Base-by-base conservation (phyloP, 352 stramenopile species). In the Phytophthora niederhauseri region DNA sequence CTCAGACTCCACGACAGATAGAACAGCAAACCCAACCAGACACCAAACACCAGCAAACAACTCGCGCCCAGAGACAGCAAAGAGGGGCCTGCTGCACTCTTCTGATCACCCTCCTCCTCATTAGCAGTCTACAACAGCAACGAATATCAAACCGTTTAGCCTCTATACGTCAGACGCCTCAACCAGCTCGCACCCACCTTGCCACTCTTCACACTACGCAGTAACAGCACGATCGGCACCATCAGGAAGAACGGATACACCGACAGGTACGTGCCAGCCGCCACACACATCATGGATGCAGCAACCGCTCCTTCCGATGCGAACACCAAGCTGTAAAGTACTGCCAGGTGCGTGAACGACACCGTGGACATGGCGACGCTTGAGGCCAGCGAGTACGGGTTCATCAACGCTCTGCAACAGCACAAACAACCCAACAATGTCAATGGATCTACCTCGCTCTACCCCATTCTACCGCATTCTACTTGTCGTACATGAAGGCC, bases 291-390 rank as follows among this genome's bases (percentile, higher is more conserved):
- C 64, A 81, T 84, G 4, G 78, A 81, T 0, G 69, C 63, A 6
- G 57, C 62, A 19, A 87, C 24, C n/a, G 73, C 73, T 19, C 81
- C 77, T 82, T 93, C 76, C 2, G 85, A 74, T 0, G 85, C 88
- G 50, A 91, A 93, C 30, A 93, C 71, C 20, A 96, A 63, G 12
- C 81, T 89, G 57, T 88, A 93, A 36, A 94, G 67, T 15, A 93
- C 65, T 0, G 80, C 70, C 26, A 87, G 53, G 61, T 94, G 87
- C 0, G 83, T 94, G 12, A 96, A 67, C 9, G 76, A 86, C 6
- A 80, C 80, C 0, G 88, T 94, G 6, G 86, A 86, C 82, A 94
- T 85, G 6, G 85, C 88, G 31, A 89, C 60, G 57, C 74, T 89
- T 15, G 86, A 87, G 3, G 75, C 81, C 41, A 96, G 52, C 31